Base-by-base conservation (phyloP, 441 rosid genomes). In the Corymbia citriodora region DNA sequence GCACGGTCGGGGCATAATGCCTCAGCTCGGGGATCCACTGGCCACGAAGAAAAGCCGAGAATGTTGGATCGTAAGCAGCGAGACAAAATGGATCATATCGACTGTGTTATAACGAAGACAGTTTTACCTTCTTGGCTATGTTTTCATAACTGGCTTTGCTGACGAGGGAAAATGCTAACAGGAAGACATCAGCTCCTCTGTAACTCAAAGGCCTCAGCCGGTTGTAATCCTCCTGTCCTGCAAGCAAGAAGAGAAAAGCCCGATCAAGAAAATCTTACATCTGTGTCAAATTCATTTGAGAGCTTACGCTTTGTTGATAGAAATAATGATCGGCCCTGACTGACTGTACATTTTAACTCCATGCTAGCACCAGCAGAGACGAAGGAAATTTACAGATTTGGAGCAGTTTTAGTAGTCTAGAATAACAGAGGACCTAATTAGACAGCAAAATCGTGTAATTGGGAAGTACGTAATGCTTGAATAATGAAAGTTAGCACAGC, bases 11-110 rank as follows among this genome's bases (percentile, higher is more conserved):
- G 72, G 99, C 97, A 90, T 95, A 96, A 91, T 97, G 99, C 93
- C 94, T 97, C 54, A 97, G 95, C 95, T 97, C 99, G 82, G 98
- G 96, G 48, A 97, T 94, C 99, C 99, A 97, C 99, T 97, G 93
- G 88, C 68, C 31, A 74, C 2, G 33, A 23, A 83, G 23, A 33
- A 40, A 87, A 65, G 52, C 53, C 85, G 18, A 23, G 63, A 52
- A 52, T 61, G 48, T 61, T 45, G 17, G 40, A 45, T 27, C 86
- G 70, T 70, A 33, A 88, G 59, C 55, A 33, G 49, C 16, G 29
- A 57, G 55, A 15, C 45, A 52, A 88, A 10, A 29, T 40, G 70
- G 45, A 87, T 87, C 12, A 11, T 33, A 23, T 23, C n/a, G n/a
- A 21, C 3, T 79, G 52, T 45, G 49, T 12, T 45, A 79, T 12